These are phyloP conservation scores for Hansenula sp. DNA, from an alignment of 1,139 yeast species.

Conservation along the genomic window DNA sequence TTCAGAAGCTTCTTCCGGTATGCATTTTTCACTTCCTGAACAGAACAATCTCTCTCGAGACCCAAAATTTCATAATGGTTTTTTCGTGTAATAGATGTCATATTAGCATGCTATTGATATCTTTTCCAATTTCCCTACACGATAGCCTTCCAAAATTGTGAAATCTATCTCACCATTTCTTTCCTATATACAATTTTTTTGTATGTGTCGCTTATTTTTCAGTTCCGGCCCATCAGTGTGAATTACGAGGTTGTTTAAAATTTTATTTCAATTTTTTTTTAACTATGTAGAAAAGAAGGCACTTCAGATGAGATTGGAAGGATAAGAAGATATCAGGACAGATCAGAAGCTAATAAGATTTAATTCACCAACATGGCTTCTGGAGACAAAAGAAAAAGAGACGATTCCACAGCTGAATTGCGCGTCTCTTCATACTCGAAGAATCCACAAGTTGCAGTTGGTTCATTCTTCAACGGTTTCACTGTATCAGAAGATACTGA, in stretches of 20 bases:
- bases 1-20: conserved; percentile 55
- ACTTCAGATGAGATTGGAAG: conserved; percentile 3
- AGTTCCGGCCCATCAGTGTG: not conserved
- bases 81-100: conserved; percentile 3
- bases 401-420: conserved; percentile 16
- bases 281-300: not conserved
- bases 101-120: not conserved
- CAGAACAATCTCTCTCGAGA: conserved; percentile 35
- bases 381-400: conserved; percentile 17
- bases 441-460: conserved; percentile 33
- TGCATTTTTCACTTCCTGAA: conserved; percentile 50
- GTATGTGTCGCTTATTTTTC: not conserved
- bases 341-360: too few relatives aligned
- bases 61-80: conserved; percentile 52
- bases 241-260: not conserved
- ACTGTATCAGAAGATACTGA: conserved; percentile 53
- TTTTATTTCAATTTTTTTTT: not conserved
- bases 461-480: conserved; percentile 71
- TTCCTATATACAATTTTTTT: not conserved
- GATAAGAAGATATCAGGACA: too few relatives aligned
- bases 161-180: not conserved
- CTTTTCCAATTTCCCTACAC: not conserved
- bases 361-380: not conserved
- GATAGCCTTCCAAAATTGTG: too few relatives aligned
- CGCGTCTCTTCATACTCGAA: conserved; percentile 17